Conservation (phyloP, 2,329 filamentous ascomycete genomes). For the Fusarium floridanum region DNA sequence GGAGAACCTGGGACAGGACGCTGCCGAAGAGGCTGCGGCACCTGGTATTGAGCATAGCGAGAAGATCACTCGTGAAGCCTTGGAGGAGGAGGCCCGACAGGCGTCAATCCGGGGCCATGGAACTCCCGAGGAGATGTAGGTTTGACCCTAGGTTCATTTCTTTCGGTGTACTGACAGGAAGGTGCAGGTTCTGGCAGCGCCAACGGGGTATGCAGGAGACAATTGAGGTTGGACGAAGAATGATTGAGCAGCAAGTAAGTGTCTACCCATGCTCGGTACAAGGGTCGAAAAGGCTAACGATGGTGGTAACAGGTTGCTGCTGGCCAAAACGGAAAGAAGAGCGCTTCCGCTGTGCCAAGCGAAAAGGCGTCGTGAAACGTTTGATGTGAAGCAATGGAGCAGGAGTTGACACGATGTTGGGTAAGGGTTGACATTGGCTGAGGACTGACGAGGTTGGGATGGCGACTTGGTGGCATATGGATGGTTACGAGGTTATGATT, state of each 20-base stretch:
- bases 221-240: constrained; percentile 66
- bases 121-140: constrained; percentile 65
- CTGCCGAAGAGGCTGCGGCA: constrained; percentile 61
- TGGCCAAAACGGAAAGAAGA: constrained; percentile 25
- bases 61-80: constrained; percentile 72
- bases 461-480: constrained; percentile 12
- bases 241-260: constrained; percentile 64
- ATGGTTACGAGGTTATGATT: constrained; percentile 33
- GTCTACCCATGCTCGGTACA: background rate
- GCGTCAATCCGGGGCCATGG: constrained; percentile 63
- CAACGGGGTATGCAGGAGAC: constrained; percentile 70
- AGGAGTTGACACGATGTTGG: background rate
- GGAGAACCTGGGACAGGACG: constrained; percentile 74
- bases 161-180: constrained; percentile 34
- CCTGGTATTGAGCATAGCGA: constrained; percentile 66
- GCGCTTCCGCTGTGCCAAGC: constrained; percentile 36
- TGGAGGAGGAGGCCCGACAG: constrained; percentile 73
- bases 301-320: constrained; percentile 25
- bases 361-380: constrained; percentile 33
- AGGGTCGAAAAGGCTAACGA: constrained; percentile 15
- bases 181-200: constrained; percentile 70
- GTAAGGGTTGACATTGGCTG: background rate
- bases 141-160: background rate
- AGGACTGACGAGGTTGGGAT: background rate
- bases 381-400: background rate